Conservation (phyloP, 768 basidiomycete genomes). For the Rhizopogon salebrosus region DNA sequence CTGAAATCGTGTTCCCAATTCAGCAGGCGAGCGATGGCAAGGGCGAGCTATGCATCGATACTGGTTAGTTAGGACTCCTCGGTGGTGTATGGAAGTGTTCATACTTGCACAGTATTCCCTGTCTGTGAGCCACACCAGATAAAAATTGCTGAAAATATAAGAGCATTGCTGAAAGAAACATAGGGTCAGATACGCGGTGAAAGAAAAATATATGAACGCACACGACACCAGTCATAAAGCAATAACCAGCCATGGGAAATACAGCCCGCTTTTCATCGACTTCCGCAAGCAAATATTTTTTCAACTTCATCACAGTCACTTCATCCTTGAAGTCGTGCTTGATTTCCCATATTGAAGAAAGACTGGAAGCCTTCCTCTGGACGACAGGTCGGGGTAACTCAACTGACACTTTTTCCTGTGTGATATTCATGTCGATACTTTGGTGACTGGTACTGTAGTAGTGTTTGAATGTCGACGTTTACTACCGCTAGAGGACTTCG, state of each 20-base stretch:
- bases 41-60: slow-evolving; percentile 46
- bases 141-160: slow-evolving; percentile 71
- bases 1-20: slow-evolving; percentile 40
- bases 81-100: slow-evolving; percentile 9
- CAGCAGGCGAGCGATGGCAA: slow-evolving; percentile 75
- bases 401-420: not conserved
- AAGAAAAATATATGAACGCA: slow-evolving; percentile 25
- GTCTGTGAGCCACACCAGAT: slow-evolving; percentile 83
- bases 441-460: not conserved
- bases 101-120: slow-evolving; percentile 62
- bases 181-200: not conserved
- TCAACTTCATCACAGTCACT: not conserved
- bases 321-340: not conserved
- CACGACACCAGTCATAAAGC: slow-evolving; percentile 74
- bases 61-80: not conserved
- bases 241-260: slow-evolving; percentile 51
- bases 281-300: slow-evolving; percentile 4
- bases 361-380: slow-evolving; percentile 2
- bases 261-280: slow-evolving; percentile 26
- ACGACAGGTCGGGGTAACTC: slow-evolving; percentile 5
- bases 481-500: not conserved
- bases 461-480: no score
- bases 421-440: not conserved
- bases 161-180: slow-evolving; percentile 42
- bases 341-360: not conserved